A percentile compares a stretch with the other conserved stretches of the same genome.
Conservation (phyloP, 2,329 filamentous ascomycete species). For the Bisporella sp. region DNA sequence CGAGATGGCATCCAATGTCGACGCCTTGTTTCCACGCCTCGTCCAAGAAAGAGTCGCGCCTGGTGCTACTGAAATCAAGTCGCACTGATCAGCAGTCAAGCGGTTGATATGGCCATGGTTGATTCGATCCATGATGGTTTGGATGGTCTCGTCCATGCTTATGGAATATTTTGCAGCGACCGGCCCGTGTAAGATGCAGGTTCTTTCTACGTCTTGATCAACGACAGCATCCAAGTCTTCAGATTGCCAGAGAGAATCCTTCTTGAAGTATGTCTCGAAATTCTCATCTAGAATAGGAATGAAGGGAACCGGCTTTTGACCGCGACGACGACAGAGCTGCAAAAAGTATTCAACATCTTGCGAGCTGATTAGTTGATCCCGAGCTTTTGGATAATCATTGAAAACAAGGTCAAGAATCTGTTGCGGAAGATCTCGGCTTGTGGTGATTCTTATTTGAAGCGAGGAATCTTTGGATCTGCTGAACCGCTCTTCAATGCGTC, state of each 20-base stretch:
- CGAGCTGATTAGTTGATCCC: slow-evolving; percentile 85
- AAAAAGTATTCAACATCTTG: slow-evolving; percentile 96
- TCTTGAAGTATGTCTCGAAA: slow-evolving; percentile 99
- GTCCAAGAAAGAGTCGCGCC: neutral
- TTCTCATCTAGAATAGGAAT: slow-evolving; percentile 86
- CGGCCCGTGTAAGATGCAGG: slow-evolving; percentile 89
- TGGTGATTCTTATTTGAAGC: neutral
- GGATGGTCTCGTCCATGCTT: slow-evolving; percentile 80
- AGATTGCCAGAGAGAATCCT: slow-evolving; percentile 97
- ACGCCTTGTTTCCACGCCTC: neutral
- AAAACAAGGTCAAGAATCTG: slow-evolving; percentile 68
- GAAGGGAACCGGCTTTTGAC: slow-evolving; percentile 92
- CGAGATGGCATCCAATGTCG: neutral
- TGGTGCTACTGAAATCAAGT: slow-evolving; percentile 29
- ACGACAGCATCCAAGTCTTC: slow-evolving; percentile 93
- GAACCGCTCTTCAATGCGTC: neutral
- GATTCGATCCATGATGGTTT: slow-evolving; percentile 84
- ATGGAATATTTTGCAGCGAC: slow-evolving; percentile 84
- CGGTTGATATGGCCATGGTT: neutral
- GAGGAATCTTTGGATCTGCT: neutral
- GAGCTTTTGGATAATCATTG: slow-evolving; percentile 72
- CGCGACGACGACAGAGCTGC: slow-evolving; percentile 76
- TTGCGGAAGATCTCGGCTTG: slow-evolving; percentile 51
- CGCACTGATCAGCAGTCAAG: slow-evolving; percentile 64
- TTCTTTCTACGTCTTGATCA: slow-evolving; percentile 85